Percentiles rank a stretch among this genome's conserved stretches.
These are phyloP conservation scores for Globisporangium cederbergense DNA, from an alignment of 352 stramenopile species.

Conservation along the genomic window DNA sequence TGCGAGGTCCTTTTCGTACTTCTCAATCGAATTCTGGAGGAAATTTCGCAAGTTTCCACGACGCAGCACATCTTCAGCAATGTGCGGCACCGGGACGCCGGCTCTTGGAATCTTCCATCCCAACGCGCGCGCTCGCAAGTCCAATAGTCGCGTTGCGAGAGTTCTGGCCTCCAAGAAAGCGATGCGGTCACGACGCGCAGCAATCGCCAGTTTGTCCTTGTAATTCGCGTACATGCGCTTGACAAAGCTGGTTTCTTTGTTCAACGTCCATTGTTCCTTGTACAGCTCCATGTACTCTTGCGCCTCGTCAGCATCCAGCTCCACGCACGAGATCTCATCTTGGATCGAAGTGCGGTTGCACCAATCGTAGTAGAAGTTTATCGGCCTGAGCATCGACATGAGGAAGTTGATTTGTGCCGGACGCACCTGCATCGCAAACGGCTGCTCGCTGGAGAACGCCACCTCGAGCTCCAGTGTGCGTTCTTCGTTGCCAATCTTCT, in stretches of 20 bases:
- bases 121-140: conserved; percentile 54
- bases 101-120: conserved; percentile 62
- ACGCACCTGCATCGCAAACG: conserved; percentile 51
- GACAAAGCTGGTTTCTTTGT: conserved; percentile 47
- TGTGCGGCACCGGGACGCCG: conserved; percentile 45
- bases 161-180: conserved; percentile 50
- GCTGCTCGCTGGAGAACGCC: conserved; percentile 28
- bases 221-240: conserved; percentile 35
- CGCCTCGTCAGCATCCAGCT: conserved; percentile 37
- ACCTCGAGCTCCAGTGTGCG: conserved; percentile 56
- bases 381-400: conserved; percentile 48
- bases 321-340: conserved; percentile 62
- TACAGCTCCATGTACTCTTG: conserved; percentile 67
- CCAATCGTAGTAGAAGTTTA: conserved; percentile 74
- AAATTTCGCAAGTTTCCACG: conserved; percentile 62
- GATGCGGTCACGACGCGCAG: conserved; percentile 35
- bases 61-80: conserved; percentile 37
- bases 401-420: conserved; percentile 62
- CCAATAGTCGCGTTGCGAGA: conserved; percentile 56
- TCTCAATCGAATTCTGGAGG: conserved; percentile 51
- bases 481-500: conserved; percentile 32
- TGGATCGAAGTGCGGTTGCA: conserved; percentile 43
- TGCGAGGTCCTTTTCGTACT: conserved; percentile 53
- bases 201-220: conserved; percentile 42
- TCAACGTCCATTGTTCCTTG: conserved; percentile 47